A percentile compares a stretch with the other conserved stretches of the same genome.
Evolutionary conservation across 768 basidiomycete species (phyloP).

Genomic region (Flagelloscypha sp.): DNA sequence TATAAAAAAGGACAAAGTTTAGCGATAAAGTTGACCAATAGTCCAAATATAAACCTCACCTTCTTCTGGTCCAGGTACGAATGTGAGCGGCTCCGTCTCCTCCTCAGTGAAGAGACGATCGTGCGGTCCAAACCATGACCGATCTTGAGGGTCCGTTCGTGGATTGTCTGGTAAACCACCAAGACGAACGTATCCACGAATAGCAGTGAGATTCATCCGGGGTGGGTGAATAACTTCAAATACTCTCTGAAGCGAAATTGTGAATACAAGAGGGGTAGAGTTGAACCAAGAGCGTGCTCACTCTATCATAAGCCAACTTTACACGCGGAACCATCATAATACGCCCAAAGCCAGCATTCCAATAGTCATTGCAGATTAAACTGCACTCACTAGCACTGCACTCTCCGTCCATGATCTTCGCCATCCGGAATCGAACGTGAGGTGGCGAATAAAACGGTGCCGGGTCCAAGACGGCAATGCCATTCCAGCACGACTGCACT

Average conservation of each 20-base stretch:
- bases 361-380: slow-evolving; percentile 98
- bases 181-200: slow-evolving; percentile 87
- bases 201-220: slow-evolving; percentile 89
- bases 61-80: slow-evolving; percentile 73
- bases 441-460: slow-evolving; percentile 91
- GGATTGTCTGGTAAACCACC: slow-evolving; percentile 97
- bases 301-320: slow-evolving; percentile 90
- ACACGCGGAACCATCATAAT: slow-evolving; percentile 98
- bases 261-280: slow-evolving; percentile 4
- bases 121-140: slow-evolving; percentile 97
- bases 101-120: slow-evolving; percentile 89
- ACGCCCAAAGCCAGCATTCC: slow-evolving; percentile 90
- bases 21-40: neutral
- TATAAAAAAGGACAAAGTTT: slow-evolving; percentile 20
- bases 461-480: slow-evolving; percentile 90
- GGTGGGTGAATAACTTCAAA: slow-evolving; percentile 91
- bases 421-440: slow-evolving; percentile 94
- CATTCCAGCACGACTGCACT: slow-evolving; percentile 98
- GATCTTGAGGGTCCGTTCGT: slow-evolving; percentile 92
- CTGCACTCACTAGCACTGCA: slow-evolving; percentile 95
- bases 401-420: slow-evolving; percentile 75
- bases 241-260: slow-evolving; percentile 54
- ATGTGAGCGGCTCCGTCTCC: slow-evolving; percentile 70
- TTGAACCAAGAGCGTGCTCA: slow-evolving; percentile 25
- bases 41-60: slow-evolving; percentile 44